A percentile compares a stretch with the other conserved stretches of the same genome.
Evolutionary conservation across 1,284 basidiomycete genomes (phyloP).

Genomic region (Sanguinoderma infundibulare): DNA sequence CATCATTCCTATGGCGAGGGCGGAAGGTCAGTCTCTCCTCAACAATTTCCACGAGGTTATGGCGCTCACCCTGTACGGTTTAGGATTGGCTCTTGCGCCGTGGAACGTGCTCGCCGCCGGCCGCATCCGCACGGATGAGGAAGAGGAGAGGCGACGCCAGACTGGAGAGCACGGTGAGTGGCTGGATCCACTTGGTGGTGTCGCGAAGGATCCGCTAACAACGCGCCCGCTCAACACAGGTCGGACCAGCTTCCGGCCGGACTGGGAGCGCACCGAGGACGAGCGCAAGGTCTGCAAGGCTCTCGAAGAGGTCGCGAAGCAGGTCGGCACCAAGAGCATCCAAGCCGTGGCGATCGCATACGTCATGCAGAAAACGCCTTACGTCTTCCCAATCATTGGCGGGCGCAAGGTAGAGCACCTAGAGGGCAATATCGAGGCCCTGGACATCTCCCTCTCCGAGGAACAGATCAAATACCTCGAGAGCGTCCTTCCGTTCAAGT

Average conservation of each 20-base stretch:
- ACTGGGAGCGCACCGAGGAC: constrained; percentile 47
- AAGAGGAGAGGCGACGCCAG: constrained; percentile 45
- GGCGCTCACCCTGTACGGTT: too few relatives aligned
- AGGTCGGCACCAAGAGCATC: constrained; percentile 41
- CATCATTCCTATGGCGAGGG: constrained; percentile 54
- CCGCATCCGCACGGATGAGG: constrained; percentile 51
- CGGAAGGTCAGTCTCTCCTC: too few relatives aligned
- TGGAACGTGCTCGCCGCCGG: constrained; percentile 56
- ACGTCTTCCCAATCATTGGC: constrained; percentile 50
- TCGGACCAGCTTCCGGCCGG: constrained; percentile 31
- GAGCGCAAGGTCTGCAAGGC: constrained; percentile 46
- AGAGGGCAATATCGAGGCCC: constrained; percentile 49
- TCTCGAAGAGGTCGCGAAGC: constrained; percentile 49
- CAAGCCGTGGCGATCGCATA: constrained; percentile 51
- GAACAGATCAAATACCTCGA: constrained; percentile 52
- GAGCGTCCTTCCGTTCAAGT: constrained; percentile 43
- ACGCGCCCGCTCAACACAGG: too few relatives aligned
- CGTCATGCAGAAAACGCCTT: constrained; percentile 50
- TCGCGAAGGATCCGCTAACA: too few relatives aligned
- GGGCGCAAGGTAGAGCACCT: constrained; percentile 57
- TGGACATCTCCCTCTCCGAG: constrained; percentile 44
- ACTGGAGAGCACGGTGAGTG: constrained; percentile 53
- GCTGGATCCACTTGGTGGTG: too few relatives aligned
- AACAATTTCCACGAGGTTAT: too few relatives aligned
- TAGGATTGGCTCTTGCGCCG: constrained; percentile 53